phyloP scores from a whole-genome alignment of 2,329 filamentous ascomycete species.

The Colletotrichum sp. region DNA sequence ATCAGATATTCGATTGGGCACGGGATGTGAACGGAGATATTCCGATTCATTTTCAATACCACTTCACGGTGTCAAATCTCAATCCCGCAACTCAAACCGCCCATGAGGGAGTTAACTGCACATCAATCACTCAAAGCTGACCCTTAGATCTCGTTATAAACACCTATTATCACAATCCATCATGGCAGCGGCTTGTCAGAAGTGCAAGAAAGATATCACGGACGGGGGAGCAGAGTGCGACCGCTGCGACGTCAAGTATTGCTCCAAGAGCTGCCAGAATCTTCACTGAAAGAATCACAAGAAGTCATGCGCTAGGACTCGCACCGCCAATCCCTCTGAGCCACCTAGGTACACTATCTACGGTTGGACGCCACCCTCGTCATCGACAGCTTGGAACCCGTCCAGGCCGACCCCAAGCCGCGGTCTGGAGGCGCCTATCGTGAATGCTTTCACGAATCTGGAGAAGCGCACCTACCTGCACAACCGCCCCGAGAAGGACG shows the following conservation, averaged over 20 bases:
- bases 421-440: constrained; percentile 32
- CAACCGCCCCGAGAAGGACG: constrained; percentile 44
- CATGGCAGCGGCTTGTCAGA: background rate
- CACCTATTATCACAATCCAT: background rate
- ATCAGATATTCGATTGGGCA: background rate
- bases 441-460: constrained; percentile 45
- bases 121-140: background rate
- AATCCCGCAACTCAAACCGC: background rate
- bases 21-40: background rate
- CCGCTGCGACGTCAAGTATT: constrained; percentile 40
- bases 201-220: background rate
- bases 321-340: background rate
- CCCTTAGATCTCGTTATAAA: background rate
- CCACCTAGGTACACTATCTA: background rate
- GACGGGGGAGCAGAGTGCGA: background rate
- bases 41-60: background rate
- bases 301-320: constrained; percentile 37
- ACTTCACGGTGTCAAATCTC: background rate
- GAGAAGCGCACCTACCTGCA: constrained; percentile 46
- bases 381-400: background rate
- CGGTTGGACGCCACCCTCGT: background rate
- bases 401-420: constrained; percentile 24
- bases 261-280: constrained; percentile 56
- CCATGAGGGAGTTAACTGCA: background rate
- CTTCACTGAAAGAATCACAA: constrained; percentile 56